phyloP scores from a whole-genome alignment of 179 eudicot genomes.

The Silene coronaria region DNA sequence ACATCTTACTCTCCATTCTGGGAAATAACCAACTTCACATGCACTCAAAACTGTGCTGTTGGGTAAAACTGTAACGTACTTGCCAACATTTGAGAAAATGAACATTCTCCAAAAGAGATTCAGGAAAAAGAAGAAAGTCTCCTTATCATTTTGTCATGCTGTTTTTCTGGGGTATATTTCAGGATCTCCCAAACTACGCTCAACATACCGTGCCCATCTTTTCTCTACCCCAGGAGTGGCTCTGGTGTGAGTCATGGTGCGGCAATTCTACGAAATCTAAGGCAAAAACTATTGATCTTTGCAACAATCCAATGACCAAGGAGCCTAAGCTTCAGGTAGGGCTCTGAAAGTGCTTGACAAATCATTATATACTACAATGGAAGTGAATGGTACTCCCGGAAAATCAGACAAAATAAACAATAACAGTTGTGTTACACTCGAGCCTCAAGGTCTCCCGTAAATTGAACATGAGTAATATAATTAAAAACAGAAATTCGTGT shows the following conservation, averaged over 20 bases:
- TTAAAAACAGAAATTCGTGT: neutral
- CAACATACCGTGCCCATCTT: constrained; percentile 92
- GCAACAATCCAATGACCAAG: constrained; percentile 98
- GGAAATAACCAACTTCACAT: neutral
- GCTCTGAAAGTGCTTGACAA: neutral
- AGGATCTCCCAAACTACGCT: constrained; percentile 99
- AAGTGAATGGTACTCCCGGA: neutral
- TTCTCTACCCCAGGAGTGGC: constrained; percentile 99
- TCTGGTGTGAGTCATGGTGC: constrained; percentile 99
- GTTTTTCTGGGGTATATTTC: constrained; percentile 22
- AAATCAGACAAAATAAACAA: neutral
- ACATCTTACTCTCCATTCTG: neutral
- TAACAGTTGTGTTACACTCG: too few species aligned
- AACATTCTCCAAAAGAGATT: neutral
- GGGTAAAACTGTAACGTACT: neutral
- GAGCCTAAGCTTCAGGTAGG: constrained; percentile 95
- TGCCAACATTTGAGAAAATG: neutral
- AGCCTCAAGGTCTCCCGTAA: too few species aligned
- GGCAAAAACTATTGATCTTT: constrained; percentile 93
- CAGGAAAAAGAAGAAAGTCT: neutral
- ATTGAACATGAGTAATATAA: neutral
- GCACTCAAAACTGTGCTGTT: neutral
- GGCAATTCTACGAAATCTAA: constrained; percentile 83
- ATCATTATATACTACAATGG: neutral
- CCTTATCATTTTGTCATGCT: neutral